Base-by-base conservation (phyloP, 192 early-diverging fungal species). In the Coemansia sp. region DNA sequence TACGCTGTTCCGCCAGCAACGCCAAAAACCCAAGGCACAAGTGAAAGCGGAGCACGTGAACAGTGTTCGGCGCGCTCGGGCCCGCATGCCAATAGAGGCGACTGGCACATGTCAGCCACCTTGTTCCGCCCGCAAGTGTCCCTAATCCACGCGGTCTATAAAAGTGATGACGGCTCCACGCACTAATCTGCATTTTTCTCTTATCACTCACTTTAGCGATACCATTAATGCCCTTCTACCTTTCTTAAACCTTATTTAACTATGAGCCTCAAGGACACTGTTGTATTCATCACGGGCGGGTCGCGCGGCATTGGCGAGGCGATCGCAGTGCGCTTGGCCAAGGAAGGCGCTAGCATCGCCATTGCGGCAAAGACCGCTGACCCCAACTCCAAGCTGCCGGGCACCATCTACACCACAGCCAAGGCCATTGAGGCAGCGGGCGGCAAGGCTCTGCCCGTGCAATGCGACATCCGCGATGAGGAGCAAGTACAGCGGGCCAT, bases 381-480 rank as follows among this genome's bases (percentile, higher is more conserved):
- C 31, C 77, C 87, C 18, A 84, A 90, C 67, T 84, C 86, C 36
- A 90, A 86, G 70, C 87, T 95, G 10, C 91, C 91, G 5, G 93
- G 93, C 62, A 95, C 93, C 0, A 92, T 95, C 63, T 89, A 86
- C 76, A 85, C 87, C 9, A 88, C 91, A 20, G 93, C 92, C 28
- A 75, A 85, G 53, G 90, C 86, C 43, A 88, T 94, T 40, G 87
- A 89, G 62, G 73, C 81, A n/a, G 86, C 86, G 3, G 92, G 93
- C 43, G 91, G 91, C 67, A 85, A 86, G 53, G 92, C 89, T 3
- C 83, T 95, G 33, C 85, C 91, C 0, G 72, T 95, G 31, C 74
- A 90, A 42, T 95, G 93, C 79, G 92, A 95, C 60, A 92, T 95
- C 72, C 88, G 92, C 55, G 86, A 87, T 61, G 92, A 93, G 71